Evolutionary conservation across 805 yeast species (phyloP).

Genomic region (Starmerella vaccinii): DNA sequence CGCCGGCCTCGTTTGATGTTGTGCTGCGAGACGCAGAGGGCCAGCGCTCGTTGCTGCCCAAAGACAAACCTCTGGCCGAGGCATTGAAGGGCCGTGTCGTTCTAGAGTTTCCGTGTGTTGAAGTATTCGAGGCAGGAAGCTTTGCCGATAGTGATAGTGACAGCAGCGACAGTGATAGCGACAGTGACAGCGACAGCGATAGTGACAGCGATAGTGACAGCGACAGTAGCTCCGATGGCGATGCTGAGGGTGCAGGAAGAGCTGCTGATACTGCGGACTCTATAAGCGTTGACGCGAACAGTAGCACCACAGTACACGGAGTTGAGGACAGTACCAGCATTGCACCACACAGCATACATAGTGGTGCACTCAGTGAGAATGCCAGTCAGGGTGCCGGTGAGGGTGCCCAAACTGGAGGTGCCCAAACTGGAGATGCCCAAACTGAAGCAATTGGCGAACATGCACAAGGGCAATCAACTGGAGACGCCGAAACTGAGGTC

Average conservation of each 20-base stretch:
- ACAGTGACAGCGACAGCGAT: conserved; percentile 4
- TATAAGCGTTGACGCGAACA: no score
- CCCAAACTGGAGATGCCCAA: no score
- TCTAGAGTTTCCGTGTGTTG: conserved; percentile 67
- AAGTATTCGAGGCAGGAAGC: conserved; percentile 13
- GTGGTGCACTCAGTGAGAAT: no score
- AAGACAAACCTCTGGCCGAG: conserved; percentile 35
- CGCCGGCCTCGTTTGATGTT: conserved; percentile 11
- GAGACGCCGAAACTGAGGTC: no score
- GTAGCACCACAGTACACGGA: no score
- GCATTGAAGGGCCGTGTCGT: conserved; percentile 49
- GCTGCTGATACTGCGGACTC: no score
- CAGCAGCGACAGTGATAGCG: conserved; percentile 15
- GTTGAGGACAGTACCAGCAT: no score
- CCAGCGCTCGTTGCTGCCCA: conserved; percentile 13
- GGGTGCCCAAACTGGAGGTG: no score
- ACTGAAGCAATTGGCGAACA: no score
- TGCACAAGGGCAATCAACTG: no score
- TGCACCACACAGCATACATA: no score
- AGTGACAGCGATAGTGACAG: not conserved
- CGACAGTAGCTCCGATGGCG: not conserved
- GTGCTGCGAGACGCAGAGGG: conserved; percentile 22
- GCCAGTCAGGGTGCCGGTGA: no score
- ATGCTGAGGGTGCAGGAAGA: not conserved
- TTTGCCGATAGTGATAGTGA: conserved; percentile 13